Evolutionary conservation across 164 flowering plant genomes (phyloP), one percentile per base, ranked within the genome.

Genomic region (Macadamia tetraphylla): DNA sequence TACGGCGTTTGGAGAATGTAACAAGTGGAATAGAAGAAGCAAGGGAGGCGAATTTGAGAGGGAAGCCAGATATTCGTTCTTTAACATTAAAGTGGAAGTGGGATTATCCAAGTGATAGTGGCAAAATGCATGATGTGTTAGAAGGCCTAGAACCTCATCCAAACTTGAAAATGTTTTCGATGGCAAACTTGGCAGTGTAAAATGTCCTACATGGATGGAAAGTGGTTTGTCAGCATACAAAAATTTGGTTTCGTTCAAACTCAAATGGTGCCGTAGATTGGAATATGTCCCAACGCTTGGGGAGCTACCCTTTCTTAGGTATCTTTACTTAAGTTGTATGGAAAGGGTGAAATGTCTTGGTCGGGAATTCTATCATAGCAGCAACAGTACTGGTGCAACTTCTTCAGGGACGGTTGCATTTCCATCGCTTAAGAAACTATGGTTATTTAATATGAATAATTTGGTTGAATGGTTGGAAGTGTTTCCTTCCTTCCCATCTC

Each of bases 401-500:
- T 11, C 8, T 9, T 59, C 1, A 23, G 40, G 2, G 44, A 29
- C 4, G 12, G 31, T 17, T 12, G 29, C 58, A 23, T 75, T 78
- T 51, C 78, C 74, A 6, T 66, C 61, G 11, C 60, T 79, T 40
- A 65, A 60, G 14, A 49, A 40, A 11, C 66, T 79, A 15, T 4
- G 1, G 5, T 17, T 73, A 31, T 0, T 0, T 10, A 2, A 44
- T 3, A 62, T 76, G 75, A 42, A 23, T 0, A 60, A 60, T 12
- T 68, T 74, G 30, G 69, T 62, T 55, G 69, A 73, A 55, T 79
- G 79, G 82, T 9, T 51, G 55, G 55, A 10, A 14, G 55, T 51
- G 15, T 51, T 51, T 15, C 13, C 55, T 6, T 51, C 55, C 13
- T 51, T 51, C 12, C 55, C 55, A 51, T 51, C 14, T 14, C 55